Conservation (phyloP, 2,329 filamentous ascomycete species). For the Clonostachys sp. region DNA sequence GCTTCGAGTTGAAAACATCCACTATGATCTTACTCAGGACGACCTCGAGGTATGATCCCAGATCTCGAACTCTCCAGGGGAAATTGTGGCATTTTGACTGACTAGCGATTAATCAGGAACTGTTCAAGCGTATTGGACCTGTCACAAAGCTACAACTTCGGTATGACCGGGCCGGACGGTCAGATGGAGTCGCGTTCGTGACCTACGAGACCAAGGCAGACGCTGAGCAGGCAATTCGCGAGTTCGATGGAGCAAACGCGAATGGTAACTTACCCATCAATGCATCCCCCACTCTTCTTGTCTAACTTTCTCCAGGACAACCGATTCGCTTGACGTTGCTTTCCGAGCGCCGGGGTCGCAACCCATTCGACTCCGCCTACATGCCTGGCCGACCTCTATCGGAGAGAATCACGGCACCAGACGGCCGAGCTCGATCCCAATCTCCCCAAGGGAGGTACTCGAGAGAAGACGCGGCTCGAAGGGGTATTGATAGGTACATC, state of each 20-base stretch:
- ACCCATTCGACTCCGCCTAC: conserved; percentile 51
- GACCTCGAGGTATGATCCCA: conserved; percentile 64
- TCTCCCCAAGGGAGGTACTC: conserved; percentile 39
- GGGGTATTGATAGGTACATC: conserved; percentile 75
- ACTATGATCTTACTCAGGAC: conserved; percentile 84
- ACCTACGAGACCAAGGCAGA: conserved; percentile 70
- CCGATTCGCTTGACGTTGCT: conserved; percentile 73
- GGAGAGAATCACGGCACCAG: conserved; percentile 54
- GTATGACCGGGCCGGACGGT: conserved; percentile 86
- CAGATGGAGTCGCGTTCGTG: conserved; percentile 78
- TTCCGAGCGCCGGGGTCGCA: conserved; percentile 46
- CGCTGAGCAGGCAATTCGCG: conserved; percentile 67
- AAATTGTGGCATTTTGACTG: neutral
- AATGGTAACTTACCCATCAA: conserved; percentile 49
- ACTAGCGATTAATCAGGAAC: conserved; percentile 51
- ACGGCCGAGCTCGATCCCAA: conserved; percentile 57
- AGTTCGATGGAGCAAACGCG: conserved; percentile 88
- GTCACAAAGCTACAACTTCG: conserved; percentile 64
- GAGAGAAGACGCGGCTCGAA: conserved; percentile 55
- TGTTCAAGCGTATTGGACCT: conserved; percentile 75
- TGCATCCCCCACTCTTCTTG: neutral
- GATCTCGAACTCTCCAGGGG: neutral
- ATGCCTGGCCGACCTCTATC: conserved; percentile 53
- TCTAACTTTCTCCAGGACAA: conserved; percentile 47
- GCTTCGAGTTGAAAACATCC: conserved; percentile 81